These are phyloP conservation scores for Clarireedia sp. DNA, from an alignment of 2,329 filamentous ascomycete species.

Conservation along the genomic window DNA sequence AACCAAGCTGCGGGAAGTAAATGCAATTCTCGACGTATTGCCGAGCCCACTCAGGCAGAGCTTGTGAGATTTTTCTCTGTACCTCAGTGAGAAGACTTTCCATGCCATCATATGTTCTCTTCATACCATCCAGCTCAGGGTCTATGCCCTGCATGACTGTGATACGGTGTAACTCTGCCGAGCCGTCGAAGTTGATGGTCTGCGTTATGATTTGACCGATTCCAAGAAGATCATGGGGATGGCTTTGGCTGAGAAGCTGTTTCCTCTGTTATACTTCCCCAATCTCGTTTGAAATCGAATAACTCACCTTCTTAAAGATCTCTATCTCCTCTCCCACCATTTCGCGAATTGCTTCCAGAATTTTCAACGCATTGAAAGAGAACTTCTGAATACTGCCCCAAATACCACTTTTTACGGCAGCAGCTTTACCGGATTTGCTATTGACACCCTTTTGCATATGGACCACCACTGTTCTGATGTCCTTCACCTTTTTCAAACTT, in stretches of 20 bases:
- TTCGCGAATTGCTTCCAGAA: slow-evolving; percentile 56
- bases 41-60: slow-evolving; percentile 52
- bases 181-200: slow-evolving; percentile 73
- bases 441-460: slow-evolving; percentile 74
- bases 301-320: slow-evolving; percentile 44
- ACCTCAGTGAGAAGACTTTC: slow-evolving; percentile 64
- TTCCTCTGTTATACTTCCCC: slow-evolving; percentile 9
- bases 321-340: slow-evolving; percentile 46
- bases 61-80: slow-evolving; percentile 52
- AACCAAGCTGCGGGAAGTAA: slow-evolving; percentile 87
- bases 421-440: slow-evolving; percentile 31
- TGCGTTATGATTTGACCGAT: slow-evolving; percentile 65
- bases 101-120: slow-evolving; percentile 69
- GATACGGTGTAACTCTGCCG: slow-evolving; percentile 57
- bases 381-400: slow-evolving; percentile 72
- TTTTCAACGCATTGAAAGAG: slow-evolving; percentile 59
- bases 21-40: slow-evolving; percentile 63
- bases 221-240: slow-evolving; percentile 49
- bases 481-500: slow-evolving; percentile 63
- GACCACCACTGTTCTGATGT: slow-evolving; percentile 60
- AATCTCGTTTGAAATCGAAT: background rate
- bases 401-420: slow-evolving; percentile 52
- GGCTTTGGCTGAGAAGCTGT: slow-evolving; percentile 52
- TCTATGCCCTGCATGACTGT: slow-evolving; percentile 68
- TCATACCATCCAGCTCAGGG: slow-evolving; percentile 66